Evolutionary conservation across 75 land plant genomes (phyloP).

Genomic region (Pinus albicaulis): DNA sequence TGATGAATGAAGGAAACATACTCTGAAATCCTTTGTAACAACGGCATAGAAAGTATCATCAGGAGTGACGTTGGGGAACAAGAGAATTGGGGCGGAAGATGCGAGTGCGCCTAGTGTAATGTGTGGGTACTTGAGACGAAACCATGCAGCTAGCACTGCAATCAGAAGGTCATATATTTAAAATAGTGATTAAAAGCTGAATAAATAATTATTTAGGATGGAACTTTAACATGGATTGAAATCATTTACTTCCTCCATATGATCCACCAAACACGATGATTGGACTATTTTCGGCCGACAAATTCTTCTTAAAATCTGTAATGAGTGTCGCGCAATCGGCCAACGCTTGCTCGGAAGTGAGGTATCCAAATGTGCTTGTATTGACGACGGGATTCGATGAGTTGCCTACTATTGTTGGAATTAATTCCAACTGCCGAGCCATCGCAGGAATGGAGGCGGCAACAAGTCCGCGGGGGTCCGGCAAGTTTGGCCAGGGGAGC

Average conservation of each 20-base stretch:
- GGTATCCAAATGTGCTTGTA: constrained; percentile 32
- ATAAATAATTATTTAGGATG: background rate
- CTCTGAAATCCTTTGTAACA: constrained; percentile 57
- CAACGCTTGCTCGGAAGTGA: constrained; percentile 61
- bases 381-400: constrained; percentile 21
- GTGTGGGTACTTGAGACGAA: constrained; percentile 79
- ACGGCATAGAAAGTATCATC: constrained; percentile 30
- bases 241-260: constrained; percentile 61
- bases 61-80: constrained; percentile 47
- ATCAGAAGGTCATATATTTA: background rate
- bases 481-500: too few species aligned
- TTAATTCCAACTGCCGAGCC: too few species aligned
- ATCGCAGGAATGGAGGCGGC: too few species aligned
- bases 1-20: background rate
- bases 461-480: too few species aligned
- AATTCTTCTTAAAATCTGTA: constrained; percentile 40
- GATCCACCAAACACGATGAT: constrained; percentile 66
- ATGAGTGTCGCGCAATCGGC: constrained; percentile 58
- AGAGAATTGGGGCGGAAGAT: constrained; percentile 69
- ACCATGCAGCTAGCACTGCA: constrained; percentile 79
- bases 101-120: constrained; percentile 67
- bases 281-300: constrained; percentile 34
- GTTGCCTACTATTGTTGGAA: too few species aligned
- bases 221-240: background rate
- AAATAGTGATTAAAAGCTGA: background rate